Percentiles rank a stretch among this genome's conserved stretches.
These are phyloP conservation scores for Yamadazyma triangularis DNA, from an alignment of 1,139 yeast genomes.

Conservation along the genomic window DNA sequence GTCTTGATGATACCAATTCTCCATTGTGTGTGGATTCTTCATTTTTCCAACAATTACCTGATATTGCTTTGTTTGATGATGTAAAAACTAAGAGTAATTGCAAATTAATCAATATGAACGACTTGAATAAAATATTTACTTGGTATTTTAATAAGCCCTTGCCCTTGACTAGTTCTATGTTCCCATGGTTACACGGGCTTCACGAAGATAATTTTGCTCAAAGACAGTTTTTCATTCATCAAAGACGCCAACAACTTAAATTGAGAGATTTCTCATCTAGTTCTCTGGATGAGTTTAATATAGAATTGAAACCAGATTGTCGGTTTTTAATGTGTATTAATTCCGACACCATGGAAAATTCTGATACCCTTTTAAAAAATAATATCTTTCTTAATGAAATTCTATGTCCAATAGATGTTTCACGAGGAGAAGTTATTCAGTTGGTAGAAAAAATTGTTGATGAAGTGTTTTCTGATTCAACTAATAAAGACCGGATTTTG, in stretches of 20 bases:
- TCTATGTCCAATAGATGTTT: slow-evolving; percentile 43
- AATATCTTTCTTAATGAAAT: slow-evolving; percentile 59
- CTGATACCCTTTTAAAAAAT: slow-evolving; percentile 45
- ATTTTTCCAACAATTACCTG: slow-evolving; percentile 6
- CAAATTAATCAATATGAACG: slow-evolving; percentile 21
- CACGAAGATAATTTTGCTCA: slow-evolving; percentile 51
- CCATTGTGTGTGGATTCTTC: slow-evolving; percentile 24
- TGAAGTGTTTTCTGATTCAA: slow-evolving; percentile 12
- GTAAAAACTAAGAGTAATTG: slow-evolving; percentile 9
- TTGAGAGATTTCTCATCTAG: neutral
- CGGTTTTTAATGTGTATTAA: slow-evolving; percentile 52
- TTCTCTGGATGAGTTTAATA: slow-evolving; percentile 3
- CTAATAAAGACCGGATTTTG: slow-evolving; percentile 5
- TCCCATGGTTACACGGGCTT: slow-evolving; percentile 90
- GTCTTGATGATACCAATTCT: too few relatives aligned
- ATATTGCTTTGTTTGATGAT: slow-evolving; percentile 7
- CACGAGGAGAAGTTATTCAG: slow-evolving; percentile 28
- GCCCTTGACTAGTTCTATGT: slow-evolving; percentile 66
- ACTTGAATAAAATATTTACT: slow-evolving; percentile 32
- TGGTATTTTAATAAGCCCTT: slow-evolving; percentile 50
- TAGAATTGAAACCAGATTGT: slow-evolving; percentile 9
- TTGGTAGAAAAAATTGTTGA: slow-evolving; percentile 18
- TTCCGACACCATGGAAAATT: slow-evolving; percentile 5
- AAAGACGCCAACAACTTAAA: slow-evolving; percentile 13
- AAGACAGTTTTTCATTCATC: slow-evolving; percentile 34